Base-by-base conservation (phyloP, 352 stramenopile species). In the Thalassiosira livingstoniorum region DNA sequence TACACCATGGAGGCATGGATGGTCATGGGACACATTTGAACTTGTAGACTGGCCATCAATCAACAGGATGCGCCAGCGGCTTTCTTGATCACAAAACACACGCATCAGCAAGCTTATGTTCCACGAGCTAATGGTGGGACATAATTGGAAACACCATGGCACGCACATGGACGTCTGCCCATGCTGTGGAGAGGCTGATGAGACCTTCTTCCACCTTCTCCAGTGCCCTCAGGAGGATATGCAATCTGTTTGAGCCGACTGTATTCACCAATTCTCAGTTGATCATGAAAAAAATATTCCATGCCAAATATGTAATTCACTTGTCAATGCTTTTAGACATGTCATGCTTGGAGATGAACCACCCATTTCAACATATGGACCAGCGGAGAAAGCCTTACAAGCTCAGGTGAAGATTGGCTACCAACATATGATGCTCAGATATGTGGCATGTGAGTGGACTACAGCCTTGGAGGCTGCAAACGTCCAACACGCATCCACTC, bases 91-190 rank as follows among this genome's bases (percentile, higher is more conserved):
- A 5, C 18, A n/a, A 5, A 31, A 2, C 23, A 34, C 34, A 29
- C 4, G 58, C 29, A 66, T 34, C 23, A 29, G 5, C 18, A 66
- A 66, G 34, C 18, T 66, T 15, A 43, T 66, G 58, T n/a, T 47
- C 29, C 2, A n/a, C 7, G 43, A 34, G 58, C 32, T 66, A 13
- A 29, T 34, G 47, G 58, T 66, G 7, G 58, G 58, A 4, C 29
- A 47, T 29, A 43, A 66, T 29, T 66, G 58, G 58, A 47, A 15
- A 27, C 58, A 66, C n/a, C 32, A 66, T 66, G 58, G 58, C 4
- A 34, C 58, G 5, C 4, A 62, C 3, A 62, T 11, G 2, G n/a
- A 27, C 34, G 11, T 29, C 11, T 47, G 34, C 58, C 29, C 58
- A 47, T 66, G 58, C 34, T 66, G 58, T 27, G 58, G 58, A 27